phyloP scores from a whole-genome alignment of 164 flowering plant species.

The Protea cynaroides region DNA sequence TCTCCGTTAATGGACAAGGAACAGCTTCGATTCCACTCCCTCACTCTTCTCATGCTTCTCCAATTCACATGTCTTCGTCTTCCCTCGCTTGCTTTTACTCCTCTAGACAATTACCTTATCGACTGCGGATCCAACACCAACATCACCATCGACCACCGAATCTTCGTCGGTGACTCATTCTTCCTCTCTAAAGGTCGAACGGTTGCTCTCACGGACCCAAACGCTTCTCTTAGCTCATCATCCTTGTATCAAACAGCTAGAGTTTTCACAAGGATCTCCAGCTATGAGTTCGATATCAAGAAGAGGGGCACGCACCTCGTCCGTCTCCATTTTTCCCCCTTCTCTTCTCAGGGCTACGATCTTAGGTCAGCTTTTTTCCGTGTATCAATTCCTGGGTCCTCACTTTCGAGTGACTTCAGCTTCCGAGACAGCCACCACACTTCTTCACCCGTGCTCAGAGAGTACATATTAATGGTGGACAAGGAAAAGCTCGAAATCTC shows the following conservation, averaged over 20 bases:
- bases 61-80: constrained; percentile 1
- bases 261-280: constrained; percentile 9
- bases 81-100: constrained; percentile 19
- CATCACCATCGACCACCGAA: constrained; percentile 16
- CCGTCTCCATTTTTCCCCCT: constrained; percentile 23
- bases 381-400: constrained; percentile 13
- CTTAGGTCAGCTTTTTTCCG: constrained; percentile 13
- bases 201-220: constrained; percentile 1
- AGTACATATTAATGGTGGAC: constrained; percentile 42
- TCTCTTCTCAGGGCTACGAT: constrained; percentile 10
- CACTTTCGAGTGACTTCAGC: constrained; percentile 12
- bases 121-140: constrained; percentile 29
- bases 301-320: constrained; percentile 15
- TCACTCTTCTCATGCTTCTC: constrained; percentile 6
- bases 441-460: constrained; percentile 29
- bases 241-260: constrained; percentile 18
- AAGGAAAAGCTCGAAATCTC: constrained; percentile 26
- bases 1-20: constrained; percentile 9
- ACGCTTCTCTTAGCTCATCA: constrained; percentile 9
- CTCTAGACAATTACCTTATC: constrained; percentile 30
- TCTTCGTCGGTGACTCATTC: constrained; percentile 13
- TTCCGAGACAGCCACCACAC: neutral
- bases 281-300: constrained; percentile 10
- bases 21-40: constrained; percentile 5
- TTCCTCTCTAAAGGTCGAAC: constrained; percentile 5